phyloP scores from a whole-genome alignment of 805 yeast species.

The Yarrowia sp. region DNA sequence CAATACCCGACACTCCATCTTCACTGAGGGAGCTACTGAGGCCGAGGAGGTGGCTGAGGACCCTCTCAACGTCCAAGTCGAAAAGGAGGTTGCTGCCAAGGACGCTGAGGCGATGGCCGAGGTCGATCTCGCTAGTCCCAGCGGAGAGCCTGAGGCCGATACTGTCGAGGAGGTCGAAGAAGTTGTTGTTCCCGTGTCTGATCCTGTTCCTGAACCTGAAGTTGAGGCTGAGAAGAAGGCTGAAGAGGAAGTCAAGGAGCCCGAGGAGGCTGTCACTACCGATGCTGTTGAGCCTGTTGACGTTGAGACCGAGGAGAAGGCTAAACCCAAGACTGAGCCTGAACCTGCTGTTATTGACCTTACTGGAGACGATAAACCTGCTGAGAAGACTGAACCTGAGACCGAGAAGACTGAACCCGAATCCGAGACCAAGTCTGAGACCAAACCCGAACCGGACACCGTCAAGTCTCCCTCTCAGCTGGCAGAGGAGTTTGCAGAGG shows the following conservation, averaged over 20 bases:
- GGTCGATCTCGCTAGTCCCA: background rate
- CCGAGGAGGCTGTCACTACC: background rate
- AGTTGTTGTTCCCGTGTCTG: background rate
- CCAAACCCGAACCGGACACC: conserved; percentile 27
- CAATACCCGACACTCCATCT: background rate
- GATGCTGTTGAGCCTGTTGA: background rate
- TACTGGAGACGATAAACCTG: background rate
- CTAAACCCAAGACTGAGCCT: background rate
- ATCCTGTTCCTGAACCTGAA: background rate
- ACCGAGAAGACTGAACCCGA: background rate
- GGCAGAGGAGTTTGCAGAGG: conserved; percentile 21
- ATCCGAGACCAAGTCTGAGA: background rate
- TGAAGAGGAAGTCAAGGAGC: background rate
- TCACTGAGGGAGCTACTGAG: conserved; percentile 22
- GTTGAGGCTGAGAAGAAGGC: background rate
- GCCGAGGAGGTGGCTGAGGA: conserved; percentile 26
- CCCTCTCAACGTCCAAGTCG: background rate
- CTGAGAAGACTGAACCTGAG: background rate
- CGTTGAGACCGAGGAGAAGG: background rate
- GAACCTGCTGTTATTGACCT: background rate
- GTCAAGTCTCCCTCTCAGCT: conserved; percentile 22
- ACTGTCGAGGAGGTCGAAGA: background rate
- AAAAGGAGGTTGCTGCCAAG: conserved; percentile 9
- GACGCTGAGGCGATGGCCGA: background rate
- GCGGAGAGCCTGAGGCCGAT: background rate